Conservation (phyloP, 441 rosid species). For the Erodium texanum region DNA sequence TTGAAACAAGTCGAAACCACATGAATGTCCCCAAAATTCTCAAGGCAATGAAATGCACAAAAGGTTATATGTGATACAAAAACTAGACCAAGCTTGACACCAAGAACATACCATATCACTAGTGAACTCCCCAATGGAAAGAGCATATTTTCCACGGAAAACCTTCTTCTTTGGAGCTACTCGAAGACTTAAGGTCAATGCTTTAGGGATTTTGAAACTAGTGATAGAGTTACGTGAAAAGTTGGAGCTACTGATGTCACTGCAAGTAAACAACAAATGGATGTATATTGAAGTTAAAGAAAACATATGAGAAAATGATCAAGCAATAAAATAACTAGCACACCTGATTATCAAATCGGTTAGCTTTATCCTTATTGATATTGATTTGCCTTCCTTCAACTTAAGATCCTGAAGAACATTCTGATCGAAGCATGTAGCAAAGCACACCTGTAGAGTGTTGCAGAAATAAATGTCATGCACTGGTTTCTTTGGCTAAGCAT, state of each 20-base stretch:
- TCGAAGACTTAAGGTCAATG: slow-evolving; percentile 22
- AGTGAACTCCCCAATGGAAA: slow-evolving; percentile 59
- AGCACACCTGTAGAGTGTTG: slow-evolving; percentile 52
- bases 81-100: background rate
- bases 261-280: slow-evolving; percentile 26
- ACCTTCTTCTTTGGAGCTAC: slow-evolving; percentile 30
- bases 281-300: background rate
- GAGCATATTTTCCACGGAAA: slow-evolving; percentile 57
- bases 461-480: slow-evolving; percentile 6
- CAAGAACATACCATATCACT: slow-evolving; percentile 40
- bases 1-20: slow-evolving; percentile 15
- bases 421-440: slow-evolving; percentile 80
- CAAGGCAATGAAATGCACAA: background rate
- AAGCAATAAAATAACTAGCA: slow-evolving; percentile 1
- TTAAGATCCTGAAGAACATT: slow-evolving; percentile 45
- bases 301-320: slow-evolving; percentile 5
- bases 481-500: slow-evolving; percentile 15
- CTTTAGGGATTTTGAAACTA: slow-evolving; percentile 31
- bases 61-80: background rate
- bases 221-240: slow-evolving; percentile 30
- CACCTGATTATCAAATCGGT: slow-evolving; percentile 47
- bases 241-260: slow-evolving; percentile 38
- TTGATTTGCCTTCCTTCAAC: slow-evolving; percentile 54
- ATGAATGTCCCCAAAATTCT: background rate
- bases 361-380: slow-evolving; percentile 41